Percentiles rank a stretch among this genome's conserved stretches.
These are phyloP conservation scores for Crithidia expoeki DNA, from an alignment of 208 protist species.

Conservation along the genomic window DNA sequence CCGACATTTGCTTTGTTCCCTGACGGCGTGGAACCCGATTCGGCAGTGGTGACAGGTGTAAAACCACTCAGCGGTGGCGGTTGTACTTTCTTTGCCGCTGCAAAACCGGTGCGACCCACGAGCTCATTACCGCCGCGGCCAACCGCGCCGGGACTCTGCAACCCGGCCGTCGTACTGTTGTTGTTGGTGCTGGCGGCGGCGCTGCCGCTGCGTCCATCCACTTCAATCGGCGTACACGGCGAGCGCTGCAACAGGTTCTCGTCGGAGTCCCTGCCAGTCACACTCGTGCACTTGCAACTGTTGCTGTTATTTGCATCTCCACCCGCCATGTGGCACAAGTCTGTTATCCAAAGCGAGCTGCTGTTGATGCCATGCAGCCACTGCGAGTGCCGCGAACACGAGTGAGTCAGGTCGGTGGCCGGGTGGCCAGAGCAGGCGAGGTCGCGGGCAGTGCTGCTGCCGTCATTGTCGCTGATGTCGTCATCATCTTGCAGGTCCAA, in stretches of 20 bases:
- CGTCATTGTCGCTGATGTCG: constrained; percentile 1
- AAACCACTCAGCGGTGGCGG: constrained; percentile 18
- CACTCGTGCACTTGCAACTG: too few relatives aligned
- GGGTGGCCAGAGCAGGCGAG: not conserved
- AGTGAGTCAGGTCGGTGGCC: not conserved
- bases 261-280: not conserved
- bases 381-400: constrained; percentile 13
- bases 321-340: constrained; percentile 8
- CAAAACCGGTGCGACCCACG: not conserved
- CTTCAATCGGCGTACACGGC: constrained; percentile 6
- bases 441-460: not conserved
- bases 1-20: not conserved
- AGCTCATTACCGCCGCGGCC: too few relatives aligned
- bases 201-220: not conserved
- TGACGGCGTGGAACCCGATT: not conserved
- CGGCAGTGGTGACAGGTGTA: not conserved
- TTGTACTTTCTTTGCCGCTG: not conserved
- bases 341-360: constrained; percentile 10
- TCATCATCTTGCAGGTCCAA: constrained; percentile 20
- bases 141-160: not conserved
- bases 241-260: not conserved
- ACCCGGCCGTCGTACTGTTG: not conserved
- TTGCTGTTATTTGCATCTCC: not conserved
- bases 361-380: not conserved
- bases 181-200: not conserved